These are phyloP conservation scores for Globisporangium radiosum DNA, from an alignment of 352 stramenopile species.

Conservation along the genomic window DNA sequence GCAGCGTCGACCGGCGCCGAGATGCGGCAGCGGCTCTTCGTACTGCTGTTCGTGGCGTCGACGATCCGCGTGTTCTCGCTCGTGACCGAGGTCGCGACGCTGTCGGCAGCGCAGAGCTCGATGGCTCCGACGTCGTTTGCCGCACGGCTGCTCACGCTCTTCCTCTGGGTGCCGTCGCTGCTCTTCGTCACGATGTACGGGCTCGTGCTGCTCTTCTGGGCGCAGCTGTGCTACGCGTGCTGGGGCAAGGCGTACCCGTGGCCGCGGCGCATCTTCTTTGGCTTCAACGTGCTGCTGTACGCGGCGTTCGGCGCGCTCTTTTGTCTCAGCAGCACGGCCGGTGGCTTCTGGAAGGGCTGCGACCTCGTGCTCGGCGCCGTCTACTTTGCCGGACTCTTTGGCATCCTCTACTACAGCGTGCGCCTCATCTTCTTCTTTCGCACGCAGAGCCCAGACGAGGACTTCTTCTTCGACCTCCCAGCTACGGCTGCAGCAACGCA, in stretches of 20 bases:
- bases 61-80: slow-evolving; percentile 56
- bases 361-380: slow-evolving; percentile 57
- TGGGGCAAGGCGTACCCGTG: slow-evolving; percentile 69
- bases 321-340: slow-evolving; percentile 31
- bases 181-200: slow-evolving; percentile 84
- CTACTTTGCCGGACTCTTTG: slow-evolving; percentile 59
- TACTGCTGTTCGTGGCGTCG: slow-evolving; percentile 65
- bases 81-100: slow-evolving; percentile 48
- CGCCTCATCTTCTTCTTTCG: slow-evolving; percentile 78
- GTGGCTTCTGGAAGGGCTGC: slow-evolving; percentile 56
- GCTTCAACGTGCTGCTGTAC: slow-evolving; percentile 75
- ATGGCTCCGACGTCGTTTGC: slow-evolving; percentile 34
- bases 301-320: slow-evolving; percentile 44
- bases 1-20: slow-evolving; percentile 62
- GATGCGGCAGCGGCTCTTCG: slow-evolving; percentile 70
- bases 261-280: slow-evolving; percentile 68
- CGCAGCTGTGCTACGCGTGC: slow-evolving; percentile 79
- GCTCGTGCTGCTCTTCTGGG: slow-evolving; percentile 81
- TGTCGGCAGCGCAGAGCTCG: slow-evolving; percentile 31
- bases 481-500: slow-evolving; percentile 14
- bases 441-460: slow-evolving; percentile 60
- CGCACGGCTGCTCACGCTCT: slow-evolving; percentile 43
- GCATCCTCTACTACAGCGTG: slow-evolving; percentile 76
- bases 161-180: slow-evolving; percentile 73
- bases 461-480: slow-evolving; percentile 80